Evolutionary conservation across 495 filamentous ascomycete genomes (phyloP).

Genomic region (Melanomma pulvis-pyrius): DNA sequence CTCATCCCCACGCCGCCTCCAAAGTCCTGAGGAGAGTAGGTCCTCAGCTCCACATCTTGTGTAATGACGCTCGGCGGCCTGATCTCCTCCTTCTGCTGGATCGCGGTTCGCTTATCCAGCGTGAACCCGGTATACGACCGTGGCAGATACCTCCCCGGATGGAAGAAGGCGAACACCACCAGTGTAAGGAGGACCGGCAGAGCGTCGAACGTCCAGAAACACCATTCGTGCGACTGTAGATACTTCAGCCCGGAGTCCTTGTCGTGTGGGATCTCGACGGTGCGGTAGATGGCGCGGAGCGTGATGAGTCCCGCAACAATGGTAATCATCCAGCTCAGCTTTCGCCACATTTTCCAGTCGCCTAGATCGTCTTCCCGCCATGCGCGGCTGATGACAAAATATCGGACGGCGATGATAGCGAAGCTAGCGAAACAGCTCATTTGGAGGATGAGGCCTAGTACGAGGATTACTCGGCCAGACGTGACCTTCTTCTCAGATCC

Average conservation of each 20-base stretch:
- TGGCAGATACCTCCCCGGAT: conserved; percentile 29
- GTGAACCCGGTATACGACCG: conserved; percentile 20
- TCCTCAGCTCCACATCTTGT: conserved; percentile 2
- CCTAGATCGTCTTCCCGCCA: conserved; percentile 23
- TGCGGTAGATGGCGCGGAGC: conserved; percentile 29
- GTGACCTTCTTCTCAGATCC: conserved; percentile 18
- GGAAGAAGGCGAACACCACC: conserved; percentile 9
- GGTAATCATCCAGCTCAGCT: conserved; percentile 23
- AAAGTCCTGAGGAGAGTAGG: conserved; percentile 23
- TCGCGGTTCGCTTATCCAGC: conserved; percentile 19
- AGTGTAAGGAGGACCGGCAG: conserved; percentile 21
- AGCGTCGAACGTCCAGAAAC: conserved; percentile 31
- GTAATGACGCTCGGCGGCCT: background rate
- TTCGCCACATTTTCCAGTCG: conserved; percentile 33
- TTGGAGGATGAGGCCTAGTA: conserved; percentile 29
- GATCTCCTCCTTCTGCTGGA: conserved; percentile 30
- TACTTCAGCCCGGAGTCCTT: conserved; percentile 20
- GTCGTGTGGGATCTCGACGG: conserved; percentile 31
- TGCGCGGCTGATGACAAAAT: conserved; percentile 9
- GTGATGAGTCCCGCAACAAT: conserved; percentile 29
- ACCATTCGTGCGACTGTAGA: conserved; percentile 28
- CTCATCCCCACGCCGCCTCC: background rate
- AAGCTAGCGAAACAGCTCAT: conserved; percentile 25
- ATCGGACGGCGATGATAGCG: conserved; percentile 28
- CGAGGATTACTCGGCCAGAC: conserved; percentile 22